phyloP scores from a whole-genome alignment of 192 early-diverging fungal species.

The Lunasporangiospora selenospora region DNA sequence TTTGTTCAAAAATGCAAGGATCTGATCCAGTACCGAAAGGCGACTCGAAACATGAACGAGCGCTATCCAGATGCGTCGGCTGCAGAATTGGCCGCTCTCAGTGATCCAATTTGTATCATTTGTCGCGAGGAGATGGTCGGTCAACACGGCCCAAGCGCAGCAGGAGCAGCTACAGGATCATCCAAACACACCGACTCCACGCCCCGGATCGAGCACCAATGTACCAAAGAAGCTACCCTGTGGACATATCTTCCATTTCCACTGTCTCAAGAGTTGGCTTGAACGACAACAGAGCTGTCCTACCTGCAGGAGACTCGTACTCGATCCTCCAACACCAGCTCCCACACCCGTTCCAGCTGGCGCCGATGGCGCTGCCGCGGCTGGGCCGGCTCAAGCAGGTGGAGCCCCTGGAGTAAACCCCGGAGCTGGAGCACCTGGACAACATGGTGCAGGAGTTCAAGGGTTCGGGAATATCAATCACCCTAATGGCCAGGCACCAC shows the following conservation, averaged over 20 bases:
- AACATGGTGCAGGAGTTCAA: conserved; percentile 3
- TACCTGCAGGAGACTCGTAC: conserved; percentile 76
- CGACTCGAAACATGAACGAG: conserved; percentile 96
- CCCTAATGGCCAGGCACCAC: conserved; percentile 22
- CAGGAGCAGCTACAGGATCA: conserved; percentile 4
- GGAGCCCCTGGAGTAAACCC: conserved; percentile 1
- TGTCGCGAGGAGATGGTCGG: conserved; percentile 95
- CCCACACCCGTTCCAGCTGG: conserved; percentile 17
- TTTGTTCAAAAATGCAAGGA: conserved; percentile 91
- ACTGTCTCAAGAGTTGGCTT: conserved; percentile 95
- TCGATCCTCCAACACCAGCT: conserved; percentile 45
- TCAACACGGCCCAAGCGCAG: conserved; percentile 1
- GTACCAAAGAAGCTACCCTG: conserved; percentile 95
- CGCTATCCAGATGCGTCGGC: conserved; percentile 93
- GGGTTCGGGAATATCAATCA: conserved; percentile 10
- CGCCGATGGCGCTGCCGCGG: conserved; percentile 14
- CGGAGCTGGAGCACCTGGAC: conserved; percentile 10
- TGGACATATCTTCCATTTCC: conserved; percentile 98
- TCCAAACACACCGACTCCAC: conserved; percentile 11
- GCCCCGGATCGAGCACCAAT: conserved; percentile 55
- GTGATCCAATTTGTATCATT: conserved; percentile 92
- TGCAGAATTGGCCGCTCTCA: conserved; percentile 75
- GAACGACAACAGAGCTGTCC: conserved; percentile 98
- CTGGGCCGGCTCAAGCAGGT: not conserved
- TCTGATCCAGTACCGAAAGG: conserved; percentile 89